A percentile compares a stretch with the other conserved stretches of the same genome.
phyloP scores from a whole-genome alignment of 75 land plant genomes.

The Pseudotsuga menziesii region DNA sequence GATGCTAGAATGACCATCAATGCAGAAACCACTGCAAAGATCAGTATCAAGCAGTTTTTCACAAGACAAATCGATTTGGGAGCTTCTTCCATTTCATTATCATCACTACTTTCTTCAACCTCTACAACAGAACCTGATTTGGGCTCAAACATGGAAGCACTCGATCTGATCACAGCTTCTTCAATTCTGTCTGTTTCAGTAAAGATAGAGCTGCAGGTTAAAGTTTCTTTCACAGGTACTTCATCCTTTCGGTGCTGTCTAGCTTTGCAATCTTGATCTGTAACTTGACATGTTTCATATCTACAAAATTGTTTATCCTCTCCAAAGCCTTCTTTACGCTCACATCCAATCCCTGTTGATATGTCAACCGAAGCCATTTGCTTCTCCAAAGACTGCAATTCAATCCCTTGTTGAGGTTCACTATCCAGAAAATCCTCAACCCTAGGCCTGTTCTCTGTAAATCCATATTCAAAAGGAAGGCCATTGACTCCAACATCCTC shows the following conservation, averaged over 20 bases:
- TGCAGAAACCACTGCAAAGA: not conserved
- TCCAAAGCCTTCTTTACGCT: not conserved
- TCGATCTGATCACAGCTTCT: not conserved
- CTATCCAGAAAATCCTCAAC: no score
- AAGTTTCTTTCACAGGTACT: not conserved
- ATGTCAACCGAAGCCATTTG: not conserved
- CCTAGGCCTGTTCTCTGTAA: no score
- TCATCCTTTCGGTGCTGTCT: not conserved
- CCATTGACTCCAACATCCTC: no score
- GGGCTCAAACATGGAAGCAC: not conserved
- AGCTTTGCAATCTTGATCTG: not conserved
- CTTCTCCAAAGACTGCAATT: not conserved
- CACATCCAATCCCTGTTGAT: not conserved
- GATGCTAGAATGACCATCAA: not conserved
- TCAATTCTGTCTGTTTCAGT: not conserved
- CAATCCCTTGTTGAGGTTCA: not conserved
- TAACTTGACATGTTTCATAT: not conserved
- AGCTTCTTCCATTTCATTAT: not conserved
- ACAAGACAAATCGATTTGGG: not conserved
- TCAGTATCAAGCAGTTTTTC: not conserved
- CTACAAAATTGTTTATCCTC: not conserved
- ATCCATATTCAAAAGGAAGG: no score
- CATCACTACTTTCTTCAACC: no score
- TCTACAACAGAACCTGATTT: not conserved
- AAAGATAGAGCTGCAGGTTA: not conserved